phyloP scores from a whole-genome alignment of 1,284 basidiomycete species.

The Leccinum cinnamomeum region DNA sequence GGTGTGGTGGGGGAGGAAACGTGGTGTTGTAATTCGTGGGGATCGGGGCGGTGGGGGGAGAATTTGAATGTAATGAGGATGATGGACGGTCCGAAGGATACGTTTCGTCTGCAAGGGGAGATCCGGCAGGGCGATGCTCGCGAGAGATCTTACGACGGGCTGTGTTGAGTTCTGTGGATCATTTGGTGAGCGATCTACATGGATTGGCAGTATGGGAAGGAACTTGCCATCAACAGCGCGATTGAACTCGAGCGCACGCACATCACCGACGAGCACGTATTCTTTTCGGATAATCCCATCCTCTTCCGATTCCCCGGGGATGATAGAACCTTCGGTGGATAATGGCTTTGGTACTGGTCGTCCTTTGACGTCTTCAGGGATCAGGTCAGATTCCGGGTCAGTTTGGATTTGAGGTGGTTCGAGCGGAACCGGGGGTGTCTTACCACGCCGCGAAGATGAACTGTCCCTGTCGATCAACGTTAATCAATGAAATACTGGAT shows the following conservation, averaged over 20 bases:
- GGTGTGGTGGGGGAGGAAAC: constrained; percentile 63
- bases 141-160: constrained; percentile 58
- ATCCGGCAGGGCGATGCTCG: constrained; percentile 49
- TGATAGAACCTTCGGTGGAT: constrained; percentile 64
- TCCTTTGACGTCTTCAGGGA: constrained; percentile 16
- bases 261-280: constrained; percentile 78
- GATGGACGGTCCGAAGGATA: constrained; percentile 30
- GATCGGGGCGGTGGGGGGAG: constrained; percentile 29
- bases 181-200: constrained; percentile 11
- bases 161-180: constrained; percentile 57
- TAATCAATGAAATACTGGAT: neutral
- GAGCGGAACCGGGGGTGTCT: constrained; percentile 11
- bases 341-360: constrained; percentile 35
- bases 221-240: constrained; percentile 70
- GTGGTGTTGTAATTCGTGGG: constrained; percentile 43
- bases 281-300: constrained; percentile 72
- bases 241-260: constrained; percentile 73
- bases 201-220: neutral
- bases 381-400: constrained; percentile 9
- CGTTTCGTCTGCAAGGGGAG: constrained; percentile 46
- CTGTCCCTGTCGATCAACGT: constrained; percentile 11
- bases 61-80: constrained; percentile 23
- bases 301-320: constrained; percentile 81
- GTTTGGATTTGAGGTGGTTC: constrained; percentile 16
- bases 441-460: constrained; percentile 20